Evolutionary conservation across 768 basidiomycete species (phyloP), one percentile per base, ranked within the genome.

Genomic region (Pisolithus sp.): DNA sequence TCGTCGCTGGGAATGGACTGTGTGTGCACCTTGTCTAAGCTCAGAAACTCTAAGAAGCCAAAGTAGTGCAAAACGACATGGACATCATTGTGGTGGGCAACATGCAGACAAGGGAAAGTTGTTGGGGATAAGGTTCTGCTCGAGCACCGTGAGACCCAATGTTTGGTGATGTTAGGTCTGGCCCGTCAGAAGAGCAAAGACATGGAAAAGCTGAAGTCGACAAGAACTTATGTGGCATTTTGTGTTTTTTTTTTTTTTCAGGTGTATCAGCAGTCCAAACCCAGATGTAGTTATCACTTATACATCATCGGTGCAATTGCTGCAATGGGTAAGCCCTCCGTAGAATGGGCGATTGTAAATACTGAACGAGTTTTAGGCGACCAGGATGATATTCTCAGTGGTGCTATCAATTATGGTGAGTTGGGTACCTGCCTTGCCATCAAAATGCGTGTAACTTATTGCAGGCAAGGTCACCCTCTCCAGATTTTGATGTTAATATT

Each of bases 11-110:
- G 50, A 68, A 76, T 18, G 81, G 89, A 48, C 75, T 87, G 4
- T 93, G 93, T 68, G 71, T 81, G 2, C 76, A 80, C 21, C 81
- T 93, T 15, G 90, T 93, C 6, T 77, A 79, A 39, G 83, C 89
- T 2, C 90, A 93, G 73, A 82, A 76, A 59, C 77, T 93, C 6
- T 82, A 86, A n/a, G 87, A 89, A 60, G 39, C 58, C 20, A 55
- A 61, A 23, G 69, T 69, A 46, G 64, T 59, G 45, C 68, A 69
- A 4, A 71, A 68, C 7, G 55, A 20, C 5, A 30, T 9, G 8
- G 53, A 57, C 15, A 60, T 55, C 46, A 61, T 54, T 9, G 58
- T 46, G 3, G 58, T 56, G 2, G 57, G 41, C 12, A 53, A 30
- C 28, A 7, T 6, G 50, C 28, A 37, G 78, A 84, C 46, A 73